Evolutionary conservation across 352 stramenopile genomes (phyloP).

Genomic region (Aphanomyces stellatus): DNA sequence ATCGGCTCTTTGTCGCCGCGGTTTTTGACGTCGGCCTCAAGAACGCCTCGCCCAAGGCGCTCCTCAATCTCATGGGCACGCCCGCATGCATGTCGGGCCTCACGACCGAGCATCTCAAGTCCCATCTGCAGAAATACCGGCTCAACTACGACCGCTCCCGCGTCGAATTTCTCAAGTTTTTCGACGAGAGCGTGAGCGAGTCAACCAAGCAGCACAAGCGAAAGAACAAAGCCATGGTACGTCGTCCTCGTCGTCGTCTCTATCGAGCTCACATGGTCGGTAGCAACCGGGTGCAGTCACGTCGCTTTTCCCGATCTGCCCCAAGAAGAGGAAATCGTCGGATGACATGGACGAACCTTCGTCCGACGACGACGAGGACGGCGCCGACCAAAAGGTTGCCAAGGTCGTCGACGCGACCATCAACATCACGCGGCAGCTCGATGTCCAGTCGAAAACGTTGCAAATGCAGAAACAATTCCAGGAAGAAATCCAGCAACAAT

Average conservation of each 20-base stretch:
- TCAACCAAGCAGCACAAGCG: conserved; percentile 14
- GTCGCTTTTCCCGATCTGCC: conserved; percentile 58
- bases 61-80: conserved; percentile 60
- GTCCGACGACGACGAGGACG: conserved; percentile 26
- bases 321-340: conserved; percentile 35
- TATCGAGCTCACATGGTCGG: background rate
- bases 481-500: conserved; percentile 19
- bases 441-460: conserved; percentile 15
- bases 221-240: conserved; percentile 16
- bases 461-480: conserved; percentile 20
- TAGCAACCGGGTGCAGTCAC: conserved; percentile 14
- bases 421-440: conserved; percentile 18
- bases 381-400: conserved; percentile 7
- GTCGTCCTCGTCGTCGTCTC: background rate
- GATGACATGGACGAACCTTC: conserved; percentile 28
- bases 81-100: conserved; percentile 46
- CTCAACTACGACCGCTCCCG: conserved; percentile 82
- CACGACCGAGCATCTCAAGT: conserved; percentile 83
- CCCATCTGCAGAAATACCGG: conserved; percentile 83
- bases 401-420: conserved; percentile 13
- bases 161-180: conserved; percentile 79
- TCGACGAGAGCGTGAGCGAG: conserved; percentile 54
- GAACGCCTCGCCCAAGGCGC: conserved; percentile 76
- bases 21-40: conserved; percentile 87
- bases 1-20: conserved; percentile 78